Evolutionary conservation across 495 filamentous ascomycete species (phyloP).

Genomic region (Talaromyces trachyspermus): DNA sequence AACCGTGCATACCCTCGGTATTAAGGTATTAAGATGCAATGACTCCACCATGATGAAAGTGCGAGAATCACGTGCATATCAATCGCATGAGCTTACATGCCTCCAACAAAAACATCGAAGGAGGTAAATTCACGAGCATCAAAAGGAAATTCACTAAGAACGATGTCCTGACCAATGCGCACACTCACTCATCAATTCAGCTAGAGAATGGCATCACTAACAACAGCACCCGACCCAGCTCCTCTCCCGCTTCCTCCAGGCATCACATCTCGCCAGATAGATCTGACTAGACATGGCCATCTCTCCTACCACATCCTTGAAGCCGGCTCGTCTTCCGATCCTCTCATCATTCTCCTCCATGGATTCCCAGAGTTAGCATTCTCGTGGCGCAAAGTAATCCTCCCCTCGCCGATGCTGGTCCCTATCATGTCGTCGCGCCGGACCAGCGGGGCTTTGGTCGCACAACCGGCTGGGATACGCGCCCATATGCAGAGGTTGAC

Average conservation of each 20-base stretch:
- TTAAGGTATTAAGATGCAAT: neutral
- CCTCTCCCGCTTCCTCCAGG: constrained; percentile 47
- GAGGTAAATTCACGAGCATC: too few species aligned
- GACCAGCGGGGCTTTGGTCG: constrained; percentile 66
- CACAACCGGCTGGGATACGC: constrained; percentile 53
- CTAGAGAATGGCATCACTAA: constrained; percentile 3
- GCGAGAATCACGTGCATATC: constrained; percentile 1
- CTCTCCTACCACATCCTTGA: constrained; percentile 57
- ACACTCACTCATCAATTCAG: too few species aligned
- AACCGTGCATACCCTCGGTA: constrained; percentile 1
- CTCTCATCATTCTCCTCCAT: constrained; percentile 56
- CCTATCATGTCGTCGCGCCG: constrained; percentile 55
- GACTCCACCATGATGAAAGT: constrained; percentile 8
- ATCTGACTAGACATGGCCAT: constrained; percentile 32
- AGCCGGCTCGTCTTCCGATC: constrained; percentile 39
- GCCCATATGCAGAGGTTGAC: constrained; percentile 43
- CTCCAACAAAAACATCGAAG: too few species aligned
- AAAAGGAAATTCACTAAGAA: too few species aligned
- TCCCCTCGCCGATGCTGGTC: constrained; percentile 41
- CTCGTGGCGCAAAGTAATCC: constrained; percentile 60
- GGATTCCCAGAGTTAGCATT: constrained; percentile 63
- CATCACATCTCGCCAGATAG: constrained; percentile 43
- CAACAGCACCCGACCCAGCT: constrained; percentile 14
- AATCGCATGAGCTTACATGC: constrained; percentile 1
- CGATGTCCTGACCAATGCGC: too few species aligned